Conservation (phyloP, 2,329 filamentous ascomycete genomes). For the Aspergillus sp. region DNA sequence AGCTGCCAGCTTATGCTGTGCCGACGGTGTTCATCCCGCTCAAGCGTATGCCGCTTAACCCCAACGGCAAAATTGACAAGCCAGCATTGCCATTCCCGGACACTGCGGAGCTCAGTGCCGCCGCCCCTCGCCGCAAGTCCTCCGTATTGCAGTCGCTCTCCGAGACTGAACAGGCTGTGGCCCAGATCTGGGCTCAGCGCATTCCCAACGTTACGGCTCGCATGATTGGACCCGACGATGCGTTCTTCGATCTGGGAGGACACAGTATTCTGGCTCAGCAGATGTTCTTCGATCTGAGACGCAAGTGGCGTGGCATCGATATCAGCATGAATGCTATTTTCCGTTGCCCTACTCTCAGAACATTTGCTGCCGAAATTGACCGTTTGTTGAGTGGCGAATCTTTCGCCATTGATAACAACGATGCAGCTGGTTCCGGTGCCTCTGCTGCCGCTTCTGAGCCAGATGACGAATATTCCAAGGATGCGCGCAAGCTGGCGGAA, state of each 20-base stretch:
- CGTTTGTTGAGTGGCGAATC: conserved; percentile 48
- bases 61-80: conserved; percentile 83
- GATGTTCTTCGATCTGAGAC: conserved; percentile 69
- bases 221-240: conserved; percentile 61
- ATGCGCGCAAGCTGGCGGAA: conserved; percentile 47
- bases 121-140: conserved; percentile 50
- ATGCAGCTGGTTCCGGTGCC: conserved; percentile 44
- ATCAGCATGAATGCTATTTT: conserved; percentile 72
- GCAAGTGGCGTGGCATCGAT: conserved; percentile 61
- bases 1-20: conserved; percentile 72
- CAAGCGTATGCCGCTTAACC: conserved; percentile 72
- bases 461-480: conserved; percentile 51
- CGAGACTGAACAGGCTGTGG: conserved; percentile 65
- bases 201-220: conserved; percentile 66
- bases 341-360: conserved; percentile 61
- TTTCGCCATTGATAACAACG: conserved; percentile 39
- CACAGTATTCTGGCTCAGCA: conserved; percentile 80
- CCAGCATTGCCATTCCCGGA: conserved; percentile 79
- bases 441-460: conserved; percentile 30
- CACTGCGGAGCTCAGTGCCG: conserved; percentile 62
- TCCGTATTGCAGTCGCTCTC: conserved; percentile 48
- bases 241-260: conserved; percentile 78
- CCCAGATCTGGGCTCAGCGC: conserved; percentile 71
- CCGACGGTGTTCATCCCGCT: conserved; percentile 73
- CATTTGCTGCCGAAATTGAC: conserved; percentile 58